phyloP scores from a whole-genome alignment of 176 grass and related monocot species.

The Carex littledalei region DNA sequence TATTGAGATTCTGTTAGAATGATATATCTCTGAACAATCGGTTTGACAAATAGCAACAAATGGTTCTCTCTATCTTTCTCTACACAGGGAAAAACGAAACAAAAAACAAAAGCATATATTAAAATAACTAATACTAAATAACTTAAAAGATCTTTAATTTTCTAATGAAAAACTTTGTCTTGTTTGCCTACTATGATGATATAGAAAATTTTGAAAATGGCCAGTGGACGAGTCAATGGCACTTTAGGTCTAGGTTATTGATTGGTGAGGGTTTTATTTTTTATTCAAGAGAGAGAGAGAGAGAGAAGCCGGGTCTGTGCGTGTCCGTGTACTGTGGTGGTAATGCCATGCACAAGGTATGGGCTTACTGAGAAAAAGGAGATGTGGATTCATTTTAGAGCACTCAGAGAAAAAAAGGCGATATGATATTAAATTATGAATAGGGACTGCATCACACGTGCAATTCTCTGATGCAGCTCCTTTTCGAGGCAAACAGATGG shows the following conservation, averaged over 20 bases:
- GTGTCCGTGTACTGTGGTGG: neutral
- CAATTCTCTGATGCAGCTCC: constrained; percentile 23
- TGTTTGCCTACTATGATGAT: constrained; percentile 21
- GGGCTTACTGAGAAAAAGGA: constrained; percentile 19
- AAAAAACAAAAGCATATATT: neutral
- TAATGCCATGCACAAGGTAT: constrained; percentile 27
- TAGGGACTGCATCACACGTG: constrained; percentile 19
- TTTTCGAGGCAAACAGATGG: constrained; percentile 28
- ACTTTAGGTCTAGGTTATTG: constrained; percentile 2
- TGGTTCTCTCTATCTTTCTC: neutral
- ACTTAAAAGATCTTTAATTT: constrained; percentile 5
- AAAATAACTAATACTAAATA: neutral
- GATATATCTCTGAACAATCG: neutral
- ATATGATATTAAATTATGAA: constrained; percentile 23
- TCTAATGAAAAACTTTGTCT: constrained; percentile 13
- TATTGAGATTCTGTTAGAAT: neutral
- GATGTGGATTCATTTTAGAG: constrained; percentile 18
- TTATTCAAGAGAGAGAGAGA: neutral
- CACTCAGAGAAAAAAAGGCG: neutral
- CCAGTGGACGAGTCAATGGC: constrained; percentile 25
- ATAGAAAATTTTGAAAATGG: constrained; percentile 6
- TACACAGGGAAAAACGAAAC: neutral
- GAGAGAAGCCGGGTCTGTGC: neutral
- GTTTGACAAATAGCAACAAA: constrained; percentile 6
- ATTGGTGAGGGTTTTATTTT: neutral